Evolutionary conservation across 2,329 filamentous ascomycete species (phyloP), one percentile per base, ranked within the genome.

Genomic region (Arthroderma sp.): DNA sequence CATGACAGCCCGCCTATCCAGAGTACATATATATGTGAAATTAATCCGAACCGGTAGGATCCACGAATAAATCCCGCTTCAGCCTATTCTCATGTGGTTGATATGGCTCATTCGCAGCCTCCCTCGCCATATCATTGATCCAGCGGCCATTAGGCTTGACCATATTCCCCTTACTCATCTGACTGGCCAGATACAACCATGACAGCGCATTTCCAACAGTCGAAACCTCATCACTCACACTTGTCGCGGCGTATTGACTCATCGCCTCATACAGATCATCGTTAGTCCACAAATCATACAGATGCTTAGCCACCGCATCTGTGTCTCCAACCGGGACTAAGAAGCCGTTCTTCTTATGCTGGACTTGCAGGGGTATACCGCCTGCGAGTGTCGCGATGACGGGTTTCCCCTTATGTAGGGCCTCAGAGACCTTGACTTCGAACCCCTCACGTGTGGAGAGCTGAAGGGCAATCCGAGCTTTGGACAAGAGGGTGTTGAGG

Each of bases 401-500:
- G 1, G 85, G 85, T 2, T 82, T 77, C 9, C 84, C 84, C 38
- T 86, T 85, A 57, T 88, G 84, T 22, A 89, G 70, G 1, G 83
- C 84, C 63, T 91, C 86, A 0, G 82, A 86, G 4, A 91, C 83
- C 63, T 91, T 91, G 54, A 91, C 81, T 62, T 91, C 85, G 54
- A 91, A 91, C 0, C 85, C 84, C 58, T 91, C 85, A 32, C 83
- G 76, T 0, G 81, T 87, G 2, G 83, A 88, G 4, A 91, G 75
- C 61, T 91, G 85, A 5, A 91, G 72, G 0, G 81, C 81, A 5
- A 87, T 76, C 46, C 80, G 76, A 0, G 83, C 79, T 41, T 82
- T 80, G 33, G 80, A 78, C 49, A 91, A 73, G 36, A 91, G 68
- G 0, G 78, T 77, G 61, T 91, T 88, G 54, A 91, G 76, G 15